A percentile compares a stretch with the other conserved stretches of the same genome.
These are phyloP conservation scores for Neophaeococcomyces aloes DNA, from an alignment of 2,329 filamentous ascomycete species.

Conservation along the genomic window DNA sequence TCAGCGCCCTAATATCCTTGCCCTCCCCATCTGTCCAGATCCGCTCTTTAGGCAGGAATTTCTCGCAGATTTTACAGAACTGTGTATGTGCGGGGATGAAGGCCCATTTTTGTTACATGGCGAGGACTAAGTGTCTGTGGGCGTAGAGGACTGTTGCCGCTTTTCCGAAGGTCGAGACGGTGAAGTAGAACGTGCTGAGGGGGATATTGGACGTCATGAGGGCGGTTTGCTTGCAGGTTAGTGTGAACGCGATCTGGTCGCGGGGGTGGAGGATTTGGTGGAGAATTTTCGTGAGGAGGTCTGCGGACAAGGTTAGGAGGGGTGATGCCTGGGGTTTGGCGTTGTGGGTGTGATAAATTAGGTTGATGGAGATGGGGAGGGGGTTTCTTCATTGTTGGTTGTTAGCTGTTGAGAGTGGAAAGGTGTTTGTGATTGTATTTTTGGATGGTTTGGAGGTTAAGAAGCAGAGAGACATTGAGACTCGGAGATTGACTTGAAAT, in stretches of 20 bases:
- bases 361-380: no score
- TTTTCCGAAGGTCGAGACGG: neutral
- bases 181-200: neutral
- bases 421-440: no score
- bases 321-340: neutral
- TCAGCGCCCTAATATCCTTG: neutral
- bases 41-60: conserved; percentile 7
- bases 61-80: conserved; percentile 7
- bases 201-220: neutral
- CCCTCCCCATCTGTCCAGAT: neutral
- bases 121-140: neutral
- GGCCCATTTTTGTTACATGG: conserved; percentile 5
- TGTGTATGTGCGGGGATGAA: conserved; percentile 3
- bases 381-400: no score
- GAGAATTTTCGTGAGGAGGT: conserved; percentile 5
- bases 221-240: conserved; percentile 6
- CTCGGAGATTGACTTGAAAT: no score
- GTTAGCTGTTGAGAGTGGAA: no score
- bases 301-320: neutral
- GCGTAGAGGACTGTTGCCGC: neutral
- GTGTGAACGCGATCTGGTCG: conserved; percentile 9
- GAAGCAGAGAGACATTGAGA: no score
- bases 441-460: no score
- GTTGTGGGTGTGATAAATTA: neutral
- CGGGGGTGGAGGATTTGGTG: conserved; percentile 6